Percentiles rank a stretch among this genome's conserved stretches.
phyloP scores from a whole-genome alignment of 768 basidiomycete genomes.

The Mycena galericulata region DNA sequence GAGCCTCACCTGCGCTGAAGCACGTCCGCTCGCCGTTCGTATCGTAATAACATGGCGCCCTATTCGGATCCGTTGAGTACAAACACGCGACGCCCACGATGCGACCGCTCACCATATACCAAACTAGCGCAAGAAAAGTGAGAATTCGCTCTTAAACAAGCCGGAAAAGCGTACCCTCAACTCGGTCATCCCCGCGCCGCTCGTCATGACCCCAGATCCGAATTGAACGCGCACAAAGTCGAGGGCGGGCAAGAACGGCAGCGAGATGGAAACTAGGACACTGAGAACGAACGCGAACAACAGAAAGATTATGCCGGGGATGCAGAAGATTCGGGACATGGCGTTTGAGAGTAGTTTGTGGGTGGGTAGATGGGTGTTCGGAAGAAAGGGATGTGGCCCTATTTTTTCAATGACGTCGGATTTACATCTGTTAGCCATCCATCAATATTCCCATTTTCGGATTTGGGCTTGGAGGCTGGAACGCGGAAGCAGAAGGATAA shows the following conservation, averaged over 20 bases:
- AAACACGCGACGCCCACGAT: slow-evolving; percentile 9
- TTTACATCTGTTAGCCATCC: too few species aligned
- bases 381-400: not conserved
- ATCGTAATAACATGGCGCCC: slow-evolving; percentile 72
- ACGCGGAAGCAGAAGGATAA: too few species aligned
- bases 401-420: not conserved
- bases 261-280: slow-evolving; percentile 76
- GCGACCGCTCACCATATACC: slow-evolving; percentile 71
- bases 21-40: slow-evolving; percentile 61
- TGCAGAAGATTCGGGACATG: slow-evolving; percentile 66
- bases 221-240: slow-evolving; percentile 75
- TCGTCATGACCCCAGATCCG: slow-evolving; percentile 43
- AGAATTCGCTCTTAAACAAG: slow-evolving; percentile 10
- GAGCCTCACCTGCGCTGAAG: slow-evolving; percentile 54
- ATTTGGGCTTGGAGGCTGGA: too few species aligned
- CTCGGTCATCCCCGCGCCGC: slow-evolving; percentile 51
- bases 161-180: slow-evolving; percentile 61
- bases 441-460: not conserved
- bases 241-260: slow-evolving; percentile 74
- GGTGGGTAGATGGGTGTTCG: not conserved
- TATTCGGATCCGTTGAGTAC: slow-evolving; percentile 40
- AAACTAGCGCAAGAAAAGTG: slow-evolving; percentile 56
- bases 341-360: not conserved
- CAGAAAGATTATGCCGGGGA: slow-evolving; percentile 70
- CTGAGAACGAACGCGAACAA: slow-evolving; percentile 73